Evolutionary conservation across 169 alveolate genomes (phyloP).

Genomic region (Eimeria tenella): DNA sequence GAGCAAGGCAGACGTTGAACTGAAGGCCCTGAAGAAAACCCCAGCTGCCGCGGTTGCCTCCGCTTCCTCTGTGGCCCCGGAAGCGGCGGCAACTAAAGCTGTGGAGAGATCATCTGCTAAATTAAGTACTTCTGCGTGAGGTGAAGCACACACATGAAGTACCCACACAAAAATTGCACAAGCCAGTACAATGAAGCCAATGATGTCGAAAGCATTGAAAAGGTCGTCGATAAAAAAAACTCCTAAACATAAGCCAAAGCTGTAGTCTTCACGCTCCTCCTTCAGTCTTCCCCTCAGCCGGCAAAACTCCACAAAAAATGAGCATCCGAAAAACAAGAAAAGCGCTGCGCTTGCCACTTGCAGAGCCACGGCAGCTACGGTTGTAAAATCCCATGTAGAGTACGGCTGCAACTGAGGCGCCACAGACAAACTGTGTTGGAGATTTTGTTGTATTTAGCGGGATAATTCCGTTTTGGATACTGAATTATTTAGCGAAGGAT

Average conservation of each 20-base stretch:
- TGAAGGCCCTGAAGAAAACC: slow-evolving; percentile 13
- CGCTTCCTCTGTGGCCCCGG: slow-evolving; percentile 34
- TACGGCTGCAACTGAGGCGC: slow-evolving; percentile 50
- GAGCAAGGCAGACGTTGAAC: slow-evolving; percentile 32
- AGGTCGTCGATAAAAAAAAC: slow-evolving; percentile 31
- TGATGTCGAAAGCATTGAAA: slow-evolving; percentile 20
- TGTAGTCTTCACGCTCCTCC: slow-evolving; percentile 40
- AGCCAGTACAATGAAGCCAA: slow-evolving; percentile 22
- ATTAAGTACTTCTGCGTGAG: slow-evolving; percentile 19
- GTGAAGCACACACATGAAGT: not conserved
- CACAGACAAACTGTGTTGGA: not conserved
- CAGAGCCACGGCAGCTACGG: slow-evolving; percentile 27
- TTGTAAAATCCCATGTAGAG: slow-evolving; percentile 32
- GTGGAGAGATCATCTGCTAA: slow-evolving; percentile 40
- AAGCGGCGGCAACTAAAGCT: slow-evolving; percentile 32
- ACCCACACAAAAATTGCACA: slow-evolving; percentile 14
- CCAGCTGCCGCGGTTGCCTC: slow-evolving; percentile 43
- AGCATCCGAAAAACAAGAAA: slow-evolving; percentile 42
- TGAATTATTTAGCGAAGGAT: not conserved
- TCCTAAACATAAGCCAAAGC: slow-evolving; percentile 37
- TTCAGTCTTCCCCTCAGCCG: not conserved
- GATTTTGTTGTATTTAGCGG: not conserved
- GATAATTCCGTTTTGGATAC: not conserved
- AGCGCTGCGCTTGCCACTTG: slow-evolving; percentile 49
- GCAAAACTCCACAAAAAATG: slow-evolving; percentile 33